Percentiles rank a stretch among this genome's conserved stretches.
Evolutionary conservation across 148 eudicot genomes (phyloP).

Genomic region (Mesembryanthemum crystallinum): DNA sequence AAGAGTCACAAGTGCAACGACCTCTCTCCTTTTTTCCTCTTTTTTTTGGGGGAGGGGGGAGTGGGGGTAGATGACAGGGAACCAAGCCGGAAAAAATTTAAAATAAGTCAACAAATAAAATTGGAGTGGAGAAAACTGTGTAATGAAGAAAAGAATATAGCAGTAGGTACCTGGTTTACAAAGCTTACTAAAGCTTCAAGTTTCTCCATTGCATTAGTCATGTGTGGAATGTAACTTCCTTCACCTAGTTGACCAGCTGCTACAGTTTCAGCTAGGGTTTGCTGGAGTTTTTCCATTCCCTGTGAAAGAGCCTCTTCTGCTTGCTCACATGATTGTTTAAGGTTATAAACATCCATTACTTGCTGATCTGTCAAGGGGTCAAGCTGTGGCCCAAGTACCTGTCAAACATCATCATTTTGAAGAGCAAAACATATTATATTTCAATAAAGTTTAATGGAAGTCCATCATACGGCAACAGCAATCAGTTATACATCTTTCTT

Average conservation of each 20-base stretch:
- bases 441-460: neutral
- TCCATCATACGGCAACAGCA: neutral
- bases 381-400: conserved; percentile 78
- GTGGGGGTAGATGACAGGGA: neutral
- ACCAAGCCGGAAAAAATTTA: too few relatives aligned
- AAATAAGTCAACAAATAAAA: neutral
- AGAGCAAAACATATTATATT: neutral
- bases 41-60: neutral
- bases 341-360: conserved; percentile 43
- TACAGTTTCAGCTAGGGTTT: conserved; percentile 54
- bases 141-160: neutral
- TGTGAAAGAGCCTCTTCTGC: conserved; percentile 90
- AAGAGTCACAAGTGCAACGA: neutral
- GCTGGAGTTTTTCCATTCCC: conserved; percentile 88
- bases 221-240: conserved; percentile 58
- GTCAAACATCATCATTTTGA: conserved; percentile 20
- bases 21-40: neutral
- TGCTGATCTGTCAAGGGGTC: conserved; percentile 66
- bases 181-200: conserved; percentile 71
- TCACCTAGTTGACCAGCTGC: conserved; percentile 60
- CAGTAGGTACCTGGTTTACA: conserved; percentile 67
- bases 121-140: neutral
- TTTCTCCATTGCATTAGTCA: conserved; percentile 63
- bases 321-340: conserved; percentile 77
- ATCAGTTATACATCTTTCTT: neutral